Conservation (phyloP, 306 rosid species). For the Quercus aquifolioides region DNA sequence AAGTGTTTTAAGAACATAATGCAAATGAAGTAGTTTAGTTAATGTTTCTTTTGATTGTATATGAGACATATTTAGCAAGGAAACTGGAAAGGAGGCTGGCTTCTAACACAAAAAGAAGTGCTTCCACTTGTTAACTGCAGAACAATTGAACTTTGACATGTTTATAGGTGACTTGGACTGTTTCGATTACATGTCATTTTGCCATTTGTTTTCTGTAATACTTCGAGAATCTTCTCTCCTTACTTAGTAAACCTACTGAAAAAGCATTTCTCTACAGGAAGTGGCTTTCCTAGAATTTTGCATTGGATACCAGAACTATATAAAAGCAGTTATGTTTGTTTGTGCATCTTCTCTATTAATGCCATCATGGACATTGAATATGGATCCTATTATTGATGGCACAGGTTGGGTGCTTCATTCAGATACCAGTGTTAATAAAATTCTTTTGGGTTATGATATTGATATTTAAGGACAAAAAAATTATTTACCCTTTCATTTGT, state of each 20-base stretch:
- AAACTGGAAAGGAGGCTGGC: background rate
- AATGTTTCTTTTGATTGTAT: conserved; percentile 11
- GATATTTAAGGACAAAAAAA: background rate
- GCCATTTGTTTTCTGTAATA: background rate
- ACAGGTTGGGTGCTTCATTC: background rate
- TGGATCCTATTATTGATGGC: conserved; percentile 3
- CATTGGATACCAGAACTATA: background rate
- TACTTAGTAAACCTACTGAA: background rate
- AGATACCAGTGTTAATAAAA: conserved; percentile 1
- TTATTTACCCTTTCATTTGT: background rate
- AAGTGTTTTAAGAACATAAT: conserved; percentile 8
- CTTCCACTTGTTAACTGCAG: background rate
- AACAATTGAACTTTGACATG: background rate
- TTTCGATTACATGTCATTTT: background rate
- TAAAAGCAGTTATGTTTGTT: background rate
- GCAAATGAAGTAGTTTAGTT: background rate
- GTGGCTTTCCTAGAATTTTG: background rate
- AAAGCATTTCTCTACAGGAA: background rate
- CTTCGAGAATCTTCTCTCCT: background rate
- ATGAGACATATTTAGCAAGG: background rate
- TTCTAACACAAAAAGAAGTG: background rate
- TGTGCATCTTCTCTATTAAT: background rate
- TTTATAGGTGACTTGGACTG: background rate
- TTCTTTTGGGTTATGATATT: background rate
- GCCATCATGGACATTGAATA: background rate